Base-by-base conservation (phyloP, 768 basidiomycete species). In the Lactifluus pinguis region DNA sequence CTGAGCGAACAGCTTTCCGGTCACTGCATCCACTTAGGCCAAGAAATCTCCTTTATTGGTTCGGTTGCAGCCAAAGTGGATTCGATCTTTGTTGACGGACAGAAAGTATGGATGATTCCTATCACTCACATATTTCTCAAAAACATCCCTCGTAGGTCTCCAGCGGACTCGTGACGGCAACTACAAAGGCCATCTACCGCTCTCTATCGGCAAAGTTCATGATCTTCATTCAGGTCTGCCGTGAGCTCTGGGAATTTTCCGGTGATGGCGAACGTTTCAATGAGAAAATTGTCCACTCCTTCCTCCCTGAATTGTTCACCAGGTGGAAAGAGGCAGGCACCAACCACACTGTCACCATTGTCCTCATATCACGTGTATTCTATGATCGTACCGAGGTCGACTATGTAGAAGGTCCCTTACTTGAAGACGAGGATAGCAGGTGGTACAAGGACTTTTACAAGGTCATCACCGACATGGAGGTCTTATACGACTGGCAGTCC, bases 401-500 rank as follows among this genome's bases (percentile, higher is more conserved):
- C 62, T 89, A 89, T 65, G 92, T 92, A 2, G 87, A 89, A 2
- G 91, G 92, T 1, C 90, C 89, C 6, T 75, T 98, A 50, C 79
- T 83, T 14, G 75, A 79, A 54, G 87, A 93, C 67, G 89, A 91
- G 57, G 79, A 85, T 49, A 87, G 85, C 10, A 75, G 76, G 36
- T 92, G 85, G 84, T 93, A 94, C 75, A 95, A 97, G 72, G 97
- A 97, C 70, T 95, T 95, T 68, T 98, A 85, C 81, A 94, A 95
- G 72, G 86, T 98, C 66, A 89, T 95, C 69, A 89, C 92, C 4
- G 95, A 98, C 69, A 77, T 95, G 36, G 93, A 98, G 68, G 83
- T 92, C 50, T 79, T 92, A 48, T 76, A 83, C 60, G 91, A 95
- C 68, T 95, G 94, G 92, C 87, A 87, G 64, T 81, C 86, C 1